Base-by-base conservation (phyloP, 495 filamentous ascomycete genomes). In the Hypoxylon trugodes region DNA sequence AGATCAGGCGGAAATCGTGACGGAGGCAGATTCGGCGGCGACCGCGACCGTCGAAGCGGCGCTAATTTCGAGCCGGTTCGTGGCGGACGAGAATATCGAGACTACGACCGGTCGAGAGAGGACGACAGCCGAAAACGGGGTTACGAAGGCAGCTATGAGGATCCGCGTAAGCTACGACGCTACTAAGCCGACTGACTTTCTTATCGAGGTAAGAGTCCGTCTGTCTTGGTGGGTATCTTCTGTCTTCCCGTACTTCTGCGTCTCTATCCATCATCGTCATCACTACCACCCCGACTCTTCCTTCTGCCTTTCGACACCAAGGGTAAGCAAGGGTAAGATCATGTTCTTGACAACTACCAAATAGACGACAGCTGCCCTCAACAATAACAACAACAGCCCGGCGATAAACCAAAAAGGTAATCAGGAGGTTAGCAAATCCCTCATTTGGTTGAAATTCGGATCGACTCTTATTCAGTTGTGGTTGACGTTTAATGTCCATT, bases 111-210 rank as follows among this genome's bases (percentile, higher is more conserved):
- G 70, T 52, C 75, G 69, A 59, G 79, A 77, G 73, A 81, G 70
- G 80, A 89, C 68, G 86, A 87, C 60, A 84, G 81, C 62, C 78
- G 87, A 38, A 85, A 84, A 67, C 82, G 86, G 62, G 79, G 81
- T 24, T 86, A 81, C 67, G 89, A 92, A 60, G 86, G 85, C 53
- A 82, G 84, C 60, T 87, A 91, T 71, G 90, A 94, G 66, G 90
- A 95, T 73, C 86, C 89, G 32, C 85, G 92, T 53, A 89, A 87
- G 71, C 84, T 91, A 69, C 85, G 90, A 74, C 87, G 90, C 69
- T 93, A 93, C 79, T 92, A 71, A 74, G 57, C 68, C 55, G 61
- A 68, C 57, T 37, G 30, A 57, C 40, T 64, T 53, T 56, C 53
- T 65, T 66, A 59, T 70, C 66, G 56, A 69, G 66, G 66, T 70